These are phyloP conservation scores for Decorospora gaudefroyi DNA, from an alignment of 2,329 filamentous ascomycete species.

Conservation along the genomic window DNA sequence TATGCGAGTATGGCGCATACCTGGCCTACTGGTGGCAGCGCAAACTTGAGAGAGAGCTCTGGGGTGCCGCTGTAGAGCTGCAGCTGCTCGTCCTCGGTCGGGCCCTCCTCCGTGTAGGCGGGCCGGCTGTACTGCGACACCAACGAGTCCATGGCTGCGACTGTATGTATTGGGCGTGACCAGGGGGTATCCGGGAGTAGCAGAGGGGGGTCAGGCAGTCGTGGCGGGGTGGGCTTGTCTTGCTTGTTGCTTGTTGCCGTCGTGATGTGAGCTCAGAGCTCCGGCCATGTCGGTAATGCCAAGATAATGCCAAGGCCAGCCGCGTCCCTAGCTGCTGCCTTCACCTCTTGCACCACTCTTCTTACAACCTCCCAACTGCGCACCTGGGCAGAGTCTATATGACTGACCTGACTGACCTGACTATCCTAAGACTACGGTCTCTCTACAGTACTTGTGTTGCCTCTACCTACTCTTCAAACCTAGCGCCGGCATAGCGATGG, in stretches of 20 bases:
- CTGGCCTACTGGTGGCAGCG: conserved; percentile 88
- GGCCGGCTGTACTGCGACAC: conserved; percentile 89
- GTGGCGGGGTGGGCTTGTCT: conserved; percentile 21
- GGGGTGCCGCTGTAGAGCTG: conserved; percentile 69
- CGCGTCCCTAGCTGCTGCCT: conserved; percentile 19
- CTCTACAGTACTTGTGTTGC: no score
- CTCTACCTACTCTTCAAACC: no score
- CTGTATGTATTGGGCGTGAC: conserved; percentile 14
- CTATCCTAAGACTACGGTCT: no score
- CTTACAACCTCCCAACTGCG: no score
- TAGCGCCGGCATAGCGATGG: no score
- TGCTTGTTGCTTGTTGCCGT: conserved; percentile 24
- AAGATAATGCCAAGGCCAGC: conserved; percentile 19
- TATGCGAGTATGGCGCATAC: conserved; percentile 53
- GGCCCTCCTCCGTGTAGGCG: conserved; percentile 72
- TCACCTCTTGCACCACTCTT: conserved; percentile 3
- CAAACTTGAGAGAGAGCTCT: conserved; percentile 87
- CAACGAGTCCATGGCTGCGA: conserved; percentile 77
- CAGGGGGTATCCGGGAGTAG: conserved; percentile 4
- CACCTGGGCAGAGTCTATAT: no score
- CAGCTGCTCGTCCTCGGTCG: conserved; percentile 74
- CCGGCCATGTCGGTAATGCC: conserved; percentile 18
- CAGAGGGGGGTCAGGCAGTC: conserved; percentile 11
- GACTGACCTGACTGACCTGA: no score
- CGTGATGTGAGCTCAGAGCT: conserved; percentile 23